These are phyloP conservation scores for Botryosphaeria agaves DNA, from an alignment of 2,329 filamentous ascomycete genomes.

Conservation along the genomic window DNA sequence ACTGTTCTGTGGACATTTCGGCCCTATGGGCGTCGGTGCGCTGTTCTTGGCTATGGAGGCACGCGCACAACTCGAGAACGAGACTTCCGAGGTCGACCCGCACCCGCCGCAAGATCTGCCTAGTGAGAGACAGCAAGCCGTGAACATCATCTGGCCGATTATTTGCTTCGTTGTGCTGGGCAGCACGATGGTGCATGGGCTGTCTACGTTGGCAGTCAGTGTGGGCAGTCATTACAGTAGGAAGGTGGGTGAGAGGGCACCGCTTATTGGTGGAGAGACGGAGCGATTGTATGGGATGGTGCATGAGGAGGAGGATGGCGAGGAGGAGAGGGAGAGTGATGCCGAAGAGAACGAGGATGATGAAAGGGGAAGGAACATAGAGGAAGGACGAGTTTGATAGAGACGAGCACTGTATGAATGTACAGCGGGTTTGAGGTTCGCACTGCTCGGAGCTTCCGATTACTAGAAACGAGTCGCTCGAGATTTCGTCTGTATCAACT, in stretches of 20 bases:
- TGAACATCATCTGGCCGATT: constrained; percentile 34
- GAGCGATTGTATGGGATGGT: constrained; percentile 33
- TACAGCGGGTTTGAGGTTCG: no score
- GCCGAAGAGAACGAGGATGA: constrained; percentile 8
- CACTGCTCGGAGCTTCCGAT: no score
- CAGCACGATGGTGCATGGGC: constrained; percentile 35
- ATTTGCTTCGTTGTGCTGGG: constrained; percentile 37
- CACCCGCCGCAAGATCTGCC: constrained; percentile 21
- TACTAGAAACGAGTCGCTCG: no score
- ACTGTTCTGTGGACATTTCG: constrained; percentile 38
- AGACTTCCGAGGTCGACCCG: constrained; percentile 24
- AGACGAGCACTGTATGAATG: no score
- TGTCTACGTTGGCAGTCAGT: constrained; percentile 34
- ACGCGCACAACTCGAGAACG: constrained; percentile 33
- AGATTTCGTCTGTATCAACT: no score
- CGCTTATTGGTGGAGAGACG: constrained; percentile 30
- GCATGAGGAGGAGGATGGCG: constrained; percentile 22
- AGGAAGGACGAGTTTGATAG: no score
- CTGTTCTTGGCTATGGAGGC: constrained; percentile 40
- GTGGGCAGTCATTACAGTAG: constrained; percentile 29
- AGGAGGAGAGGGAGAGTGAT: constrained; percentile 11
- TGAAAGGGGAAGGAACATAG: no score
- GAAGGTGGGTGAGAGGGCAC: constrained; percentile 28
- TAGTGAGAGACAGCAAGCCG: constrained; percentile 17
- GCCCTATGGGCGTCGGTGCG: constrained; percentile 39